Percentiles rank a stretch among this genome's conserved stretches.
These are phyloP conservation scores for Echinochloa phyllopogon DNA, from an alignment of 176 grass and related monocot genomes.

Conservation along the genomic window DNA sequence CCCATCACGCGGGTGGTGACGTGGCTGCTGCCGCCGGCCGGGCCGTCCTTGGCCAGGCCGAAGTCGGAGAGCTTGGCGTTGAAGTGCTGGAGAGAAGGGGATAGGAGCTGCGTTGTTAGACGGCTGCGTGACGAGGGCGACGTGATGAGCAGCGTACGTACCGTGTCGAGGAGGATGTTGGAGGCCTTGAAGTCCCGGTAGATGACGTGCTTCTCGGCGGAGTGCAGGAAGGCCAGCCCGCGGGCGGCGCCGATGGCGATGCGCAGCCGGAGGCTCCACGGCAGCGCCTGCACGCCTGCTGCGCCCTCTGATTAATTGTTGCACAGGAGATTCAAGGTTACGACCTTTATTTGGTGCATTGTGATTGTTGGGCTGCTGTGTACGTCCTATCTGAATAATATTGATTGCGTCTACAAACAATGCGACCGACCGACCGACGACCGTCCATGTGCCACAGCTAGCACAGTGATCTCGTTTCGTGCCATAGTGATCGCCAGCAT, in stretches of 20 bases:
- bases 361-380: too few relatives aligned
- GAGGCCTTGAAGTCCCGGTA: conserved; percentile 82
- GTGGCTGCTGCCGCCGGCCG: conserved; percentile 60
- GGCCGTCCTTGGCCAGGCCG: conserved; percentile 60
- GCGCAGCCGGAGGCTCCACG: conserved; percentile 67
- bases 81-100: conserved; percentile 42
- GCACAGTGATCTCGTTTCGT: neutral
- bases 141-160: neutral
- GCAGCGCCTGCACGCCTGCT: conserved; percentile 45
- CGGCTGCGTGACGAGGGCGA: too few relatives aligned
- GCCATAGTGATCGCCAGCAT: neutral
- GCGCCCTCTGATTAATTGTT: conserved; percentile 49
- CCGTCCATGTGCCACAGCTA: conserved; percentile 6
- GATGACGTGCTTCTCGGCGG: conserved; percentile 82
- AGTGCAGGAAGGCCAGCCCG: conserved; percentile 70
- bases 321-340: neutral
- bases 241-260: conserved; percentile 63
- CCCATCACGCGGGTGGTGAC: conserved; percentile 88
- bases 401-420: neutral
- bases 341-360: neutral
- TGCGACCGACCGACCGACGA: neutral
- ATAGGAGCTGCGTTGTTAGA: neutral
- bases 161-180: conserved; percentile 79
- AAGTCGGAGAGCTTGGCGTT: conserved; percentile 69
- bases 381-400: too few relatives aligned